phyloP scores from a whole-genome alignment of 306 rosid species.

The Abrus precatorius region DNA sequence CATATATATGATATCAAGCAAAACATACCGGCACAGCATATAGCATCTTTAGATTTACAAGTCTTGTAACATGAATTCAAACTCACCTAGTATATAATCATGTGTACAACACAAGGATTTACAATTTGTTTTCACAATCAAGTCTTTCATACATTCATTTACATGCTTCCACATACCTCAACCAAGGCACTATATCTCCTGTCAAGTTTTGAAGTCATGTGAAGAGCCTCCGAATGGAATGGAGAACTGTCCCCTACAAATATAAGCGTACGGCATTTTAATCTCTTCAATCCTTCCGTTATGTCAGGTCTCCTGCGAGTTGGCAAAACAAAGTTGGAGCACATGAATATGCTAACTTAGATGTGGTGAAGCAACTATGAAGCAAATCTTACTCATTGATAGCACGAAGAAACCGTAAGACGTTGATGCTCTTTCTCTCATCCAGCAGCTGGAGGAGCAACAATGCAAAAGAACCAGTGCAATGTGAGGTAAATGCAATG shows the following conservation, averaged over 20 bases:
- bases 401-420: constrained; percentile 77
- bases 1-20: background rate
- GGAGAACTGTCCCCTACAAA: constrained; percentile 97
- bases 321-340: constrained; percentile 38
- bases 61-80: too few relatives aligned
- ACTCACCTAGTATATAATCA: too few relatives aligned
- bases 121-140: constrained; percentile 21
- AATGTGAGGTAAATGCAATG: constrained; percentile 5
- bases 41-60: too few relatives aligned
- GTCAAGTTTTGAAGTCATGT: constrained; percentile 86
- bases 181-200: constrained; percentile 84
- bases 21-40: background rate
- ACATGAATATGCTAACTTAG: constrained; percentile 16
- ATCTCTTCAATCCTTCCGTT: constrained; percentile 71
- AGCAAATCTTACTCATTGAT: constrained; percentile 67
- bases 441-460: constrained; percentile 72
- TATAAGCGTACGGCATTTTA: constrained; percentile 88
- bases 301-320: constrained; percentile 83
- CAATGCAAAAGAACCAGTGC: constrained; percentile 32
- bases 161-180: constrained; percentile 61
- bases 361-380: background rate
- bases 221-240: constrained; percentile 88
- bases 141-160: background rate
- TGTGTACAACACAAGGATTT: background rate
- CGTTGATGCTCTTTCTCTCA: constrained; percentile 85